Base-by-base conservation (phyloP, 345 rosid genomes). In the thale cress (Arabidopsis thaliana) region DNA sequence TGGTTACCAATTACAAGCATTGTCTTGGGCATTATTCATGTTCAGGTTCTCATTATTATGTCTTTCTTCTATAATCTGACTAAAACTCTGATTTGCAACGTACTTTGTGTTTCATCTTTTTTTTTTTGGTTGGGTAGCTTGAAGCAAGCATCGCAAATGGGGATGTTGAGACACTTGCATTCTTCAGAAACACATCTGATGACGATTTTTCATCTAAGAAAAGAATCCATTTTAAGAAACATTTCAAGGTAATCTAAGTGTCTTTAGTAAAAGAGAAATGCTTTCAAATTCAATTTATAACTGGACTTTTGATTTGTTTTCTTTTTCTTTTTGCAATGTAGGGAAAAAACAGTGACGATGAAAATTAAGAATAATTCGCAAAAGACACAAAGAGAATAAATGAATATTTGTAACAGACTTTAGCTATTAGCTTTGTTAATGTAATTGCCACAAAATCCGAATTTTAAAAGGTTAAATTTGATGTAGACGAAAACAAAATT, bases 1-100 rank as follows among this genome's bases (percentile, higher is more conserved):
- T 95, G 97, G 99, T 81, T 95, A 80, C 97, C 99, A 40, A 79
- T 95, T 81, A 85, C 97, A 56, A 90, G 99, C 85, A 92, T 95
- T 30, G 48, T 92, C 58, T 78, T 92, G 53, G 90, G 99, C 79
- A 85, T 90, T 58, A 61, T 86, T 78, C 99, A 95, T 69, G 86
- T 95, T 67, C 99, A 95, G 99, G 97, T 95, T 83, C 11, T 12
- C 23, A 22, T 53, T 55, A 32, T 57, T 10, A 8, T 23, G 20
- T 34, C 25, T 36, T 9, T 52, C 44, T 8, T 38, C 44, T 16
- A 16, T 16, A 16, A 16, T 16, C 20, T 16, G 20, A 16, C 20
- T 16, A 16, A 16, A 16, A 16, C 20, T 16, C 20, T 16, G 41
- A 33, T 32, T 32, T 72, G n/a, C 42, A 64, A 44, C 10, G 3